Conservation (phyloP, 495 filamentous ascomycete species). For the Pseudomonodictys pantanalensis region DNA sequence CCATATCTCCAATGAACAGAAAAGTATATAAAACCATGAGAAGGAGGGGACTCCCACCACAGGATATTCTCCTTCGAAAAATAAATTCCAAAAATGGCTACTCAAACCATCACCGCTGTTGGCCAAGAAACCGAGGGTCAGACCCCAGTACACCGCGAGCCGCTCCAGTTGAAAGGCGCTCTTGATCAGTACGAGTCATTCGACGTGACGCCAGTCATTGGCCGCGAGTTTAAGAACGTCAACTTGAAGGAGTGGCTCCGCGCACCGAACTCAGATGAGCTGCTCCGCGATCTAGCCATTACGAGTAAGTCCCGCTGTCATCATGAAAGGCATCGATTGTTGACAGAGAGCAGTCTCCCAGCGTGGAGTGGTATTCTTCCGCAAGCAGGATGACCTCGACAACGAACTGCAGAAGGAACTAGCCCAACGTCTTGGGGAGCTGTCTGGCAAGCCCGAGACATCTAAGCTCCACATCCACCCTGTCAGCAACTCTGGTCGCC, state of each 20-base stretch:
- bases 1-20: too few relatives aligned
- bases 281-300: constrained; percentile 64
- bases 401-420: constrained; percentile 69
- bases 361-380: constrained; percentile 80
- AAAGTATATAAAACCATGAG: too few relatives aligned
- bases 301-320: constrained; percentile 49
- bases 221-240: constrained; percentile 59
- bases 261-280: constrained; percentile 62
- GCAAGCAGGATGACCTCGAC: constrained; percentile 63
- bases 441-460: constrained; percentile 50
- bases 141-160: constrained; percentile 19
- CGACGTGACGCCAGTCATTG: constrained; percentile 67
- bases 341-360: constrained; percentile 66
- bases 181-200: constrained; percentile 59
- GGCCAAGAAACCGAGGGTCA: neutral
- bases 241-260: constrained; percentile 59
- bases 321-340: neutral
- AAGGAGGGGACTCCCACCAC: too few relatives aligned
- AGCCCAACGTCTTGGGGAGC: constrained; percentile 60
- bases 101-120: constrained; percentile 8
- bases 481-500: constrained; percentile 59
- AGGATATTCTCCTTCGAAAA: too few relatives aligned
- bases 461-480: constrained; percentile 68
- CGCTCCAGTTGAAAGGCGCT: constrained; percentile 52
- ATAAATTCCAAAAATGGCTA: constrained; percentile 2